These are phyloP conservation scores for Mariannaea sp. DNA, from an alignment of 2,329 filamentous ascomycete species.

Conservation along the genomic window DNA sequence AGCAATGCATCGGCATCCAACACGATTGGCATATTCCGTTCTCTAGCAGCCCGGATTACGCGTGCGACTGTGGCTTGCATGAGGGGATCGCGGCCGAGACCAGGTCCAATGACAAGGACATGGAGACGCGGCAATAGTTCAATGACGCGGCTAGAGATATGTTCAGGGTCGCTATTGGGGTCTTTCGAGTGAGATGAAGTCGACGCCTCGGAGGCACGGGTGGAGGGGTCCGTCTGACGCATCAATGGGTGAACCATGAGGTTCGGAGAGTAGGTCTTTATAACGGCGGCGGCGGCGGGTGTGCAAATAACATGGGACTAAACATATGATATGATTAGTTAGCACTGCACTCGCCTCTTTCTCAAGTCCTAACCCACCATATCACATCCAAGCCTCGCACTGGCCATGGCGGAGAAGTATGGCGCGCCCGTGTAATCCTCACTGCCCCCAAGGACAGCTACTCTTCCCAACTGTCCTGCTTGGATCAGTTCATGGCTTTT, in stretches of 20 bases:
- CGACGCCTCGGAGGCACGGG: slow-evolving; percentile 50
- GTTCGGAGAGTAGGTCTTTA: slow-evolving; percentile 98
- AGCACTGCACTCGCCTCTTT: not conserved
- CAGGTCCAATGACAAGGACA: slow-evolving; percentile 90
- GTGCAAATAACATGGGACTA: slow-evolving; percentile 96
- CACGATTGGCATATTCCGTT: slow-evolving; percentile 76
- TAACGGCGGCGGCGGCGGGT: slow-evolving; percentile 80
- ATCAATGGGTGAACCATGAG: slow-evolving; percentile 98
- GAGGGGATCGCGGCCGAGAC: slow-evolving; percentile 83
- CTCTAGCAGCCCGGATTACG: slow-evolving; percentile 78
- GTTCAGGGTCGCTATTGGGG: slow-evolving; percentile 58
- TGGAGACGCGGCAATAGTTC: slow-evolving; percentile 85
- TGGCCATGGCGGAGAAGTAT: slow-evolving; percentile 98
- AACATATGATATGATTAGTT: slow-evolving; percentile 16
- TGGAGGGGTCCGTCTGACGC: slow-evolving; percentile 65
- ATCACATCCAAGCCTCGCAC: slow-evolving; percentile 85
- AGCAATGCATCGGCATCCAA: slow-evolving; percentile 89
- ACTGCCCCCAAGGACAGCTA: slow-evolving; percentile 93
- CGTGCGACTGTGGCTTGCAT: slow-evolving; percentile 86
- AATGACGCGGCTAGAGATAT: slow-evolving; percentile 71
- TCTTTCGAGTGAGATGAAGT: slow-evolving; percentile 37
- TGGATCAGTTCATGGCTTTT: slow-evolving; percentile 18
- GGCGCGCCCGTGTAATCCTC: slow-evolving; percentile 96
- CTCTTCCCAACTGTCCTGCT: slow-evolving; percentile 86
- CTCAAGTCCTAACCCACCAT: slow-evolving; percentile 63